Conservation (phyloP, 345 rosid species). For the Excoecaria cochinchinensis region DNA sequence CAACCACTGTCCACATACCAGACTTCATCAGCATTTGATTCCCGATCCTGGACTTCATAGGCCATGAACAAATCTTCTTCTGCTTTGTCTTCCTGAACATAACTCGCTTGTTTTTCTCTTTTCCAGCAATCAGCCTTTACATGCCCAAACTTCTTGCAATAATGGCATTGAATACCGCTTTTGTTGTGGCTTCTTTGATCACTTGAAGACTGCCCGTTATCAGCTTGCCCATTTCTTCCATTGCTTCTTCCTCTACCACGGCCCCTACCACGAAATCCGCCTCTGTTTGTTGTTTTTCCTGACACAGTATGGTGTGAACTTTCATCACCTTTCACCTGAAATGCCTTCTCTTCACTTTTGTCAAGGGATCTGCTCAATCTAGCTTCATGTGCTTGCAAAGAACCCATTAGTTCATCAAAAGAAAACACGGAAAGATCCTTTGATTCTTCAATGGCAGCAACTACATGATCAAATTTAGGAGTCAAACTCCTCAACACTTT, state of each 20-base stretch:
- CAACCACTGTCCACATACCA: background rate
- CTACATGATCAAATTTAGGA: slow-evolving; percentile 1
- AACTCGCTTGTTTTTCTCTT: too few species aligned
- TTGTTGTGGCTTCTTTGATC: too few species aligned
- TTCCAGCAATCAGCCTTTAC: background rate
- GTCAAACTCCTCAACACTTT: background rate
- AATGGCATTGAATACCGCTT: too few species aligned
- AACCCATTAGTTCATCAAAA: background rate
- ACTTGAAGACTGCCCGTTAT: too few species aligned
- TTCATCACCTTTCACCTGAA: too few species aligned
- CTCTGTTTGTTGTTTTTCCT: background rate
- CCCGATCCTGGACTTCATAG: background rate
- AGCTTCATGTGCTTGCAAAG: too few species aligned
- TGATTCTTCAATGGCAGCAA: background rate
- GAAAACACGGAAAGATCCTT: background rate
- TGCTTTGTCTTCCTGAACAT: too few species aligned
- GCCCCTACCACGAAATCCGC: background rate
- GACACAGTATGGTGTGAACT: background rate
- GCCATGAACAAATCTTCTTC: background rate
- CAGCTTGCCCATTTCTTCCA: background rate
- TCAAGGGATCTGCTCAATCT: too few species aligned
- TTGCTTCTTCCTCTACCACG: background rate
- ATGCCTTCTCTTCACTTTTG: too few species aligned
- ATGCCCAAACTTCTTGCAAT: background rate
- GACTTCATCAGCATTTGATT: background rate